Conservation (phyloP, 208 protist species). For the Trypanosomatidae sp. region DNA sequence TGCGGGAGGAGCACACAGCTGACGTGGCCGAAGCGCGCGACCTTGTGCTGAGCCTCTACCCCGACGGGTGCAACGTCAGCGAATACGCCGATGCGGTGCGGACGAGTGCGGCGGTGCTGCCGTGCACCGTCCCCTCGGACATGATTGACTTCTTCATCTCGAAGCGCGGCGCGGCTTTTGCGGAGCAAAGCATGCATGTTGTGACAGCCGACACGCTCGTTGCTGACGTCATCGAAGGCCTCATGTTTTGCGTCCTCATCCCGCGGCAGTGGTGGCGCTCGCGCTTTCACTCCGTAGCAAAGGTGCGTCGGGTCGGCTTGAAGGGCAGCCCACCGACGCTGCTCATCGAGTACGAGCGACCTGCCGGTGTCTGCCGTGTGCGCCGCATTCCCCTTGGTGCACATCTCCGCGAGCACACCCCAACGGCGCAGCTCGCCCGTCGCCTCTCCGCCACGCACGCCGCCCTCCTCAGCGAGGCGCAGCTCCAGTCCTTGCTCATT, state of each 20-base stretch:
- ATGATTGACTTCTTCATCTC: slow-evolving; percentile 32
- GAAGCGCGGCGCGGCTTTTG: slow-evolving; percentile 33
- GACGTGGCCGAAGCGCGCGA: slow-evolving; percentile 49
- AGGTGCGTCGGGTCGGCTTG: slow-evolving; percentile 35
- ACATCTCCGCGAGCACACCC: slow-evolving; percentile 28
- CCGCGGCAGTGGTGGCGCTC: slow-evolving; percentile 66
- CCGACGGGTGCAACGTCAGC: slow-evolving; percentile 57
- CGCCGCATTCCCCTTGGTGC: slow-evolving; percentile 44
- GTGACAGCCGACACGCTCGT: slow-evolving; percentile 47
- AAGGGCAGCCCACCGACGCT: slow-evolving; percentile 39
- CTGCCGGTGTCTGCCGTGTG: slow-evolving; percentile 13
- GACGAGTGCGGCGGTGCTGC: slow-evolving; percentile 69
- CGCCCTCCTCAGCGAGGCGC: slow-evolving; percentile 49
- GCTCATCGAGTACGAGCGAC: slow-evolving; percentile 55
- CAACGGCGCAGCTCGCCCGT: slow-evolving; percentile 48
- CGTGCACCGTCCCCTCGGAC: slow-evolving; percentile 46
- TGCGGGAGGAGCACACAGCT: slow-evolving; percentile 21
- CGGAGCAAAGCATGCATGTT: slow-evolving; percentile 10
- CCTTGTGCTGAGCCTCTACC: slow-evolving; percentile 68
- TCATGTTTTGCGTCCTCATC: slow-evolving; percentile 47
- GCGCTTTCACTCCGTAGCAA: neutral
- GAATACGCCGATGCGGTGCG: slow-evolving; percentile 67
- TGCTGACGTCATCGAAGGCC: slow-evolving; percentile 38
- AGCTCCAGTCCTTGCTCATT: slow-evolving; percentile 60
- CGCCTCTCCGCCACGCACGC: slow-evolving; percentile 61